Percentiles rank a stretch among this genome's conserved stretches.
These are phyloP conservation scores for Maudiozyma pseudohumilis DNA, from an alignment of 805 yeast species.

Conservation along the genomic window DNA sequence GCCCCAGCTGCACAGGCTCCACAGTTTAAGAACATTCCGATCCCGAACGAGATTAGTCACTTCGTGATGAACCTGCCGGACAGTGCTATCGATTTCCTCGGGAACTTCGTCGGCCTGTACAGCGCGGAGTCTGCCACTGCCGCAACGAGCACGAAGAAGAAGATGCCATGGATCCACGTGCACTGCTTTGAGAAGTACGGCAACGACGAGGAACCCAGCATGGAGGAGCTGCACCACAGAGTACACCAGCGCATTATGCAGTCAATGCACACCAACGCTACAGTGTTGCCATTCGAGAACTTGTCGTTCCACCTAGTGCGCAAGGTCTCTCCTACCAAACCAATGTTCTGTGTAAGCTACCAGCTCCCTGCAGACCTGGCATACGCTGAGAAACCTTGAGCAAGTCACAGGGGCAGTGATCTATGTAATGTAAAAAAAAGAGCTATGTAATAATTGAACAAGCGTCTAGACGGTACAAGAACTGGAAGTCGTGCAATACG, in stretches of 20 bases:
- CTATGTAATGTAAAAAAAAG: too few species aligned
- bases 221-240: constrained; percentile 57
- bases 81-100: constrained; percentile 73
- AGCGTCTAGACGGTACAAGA: not conserved
- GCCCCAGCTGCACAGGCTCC: constrained; percentile 32
- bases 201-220: constrained; percentile 63
- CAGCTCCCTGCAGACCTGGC: constrained; percentile 39
- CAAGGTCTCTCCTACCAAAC: constrained; percentile 92
- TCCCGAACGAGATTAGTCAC: constrained; percentile 37
- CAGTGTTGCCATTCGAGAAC: constrained; percentile 37
- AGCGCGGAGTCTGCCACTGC: constrained; percentile 31
- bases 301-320: constrained; percentile 75
- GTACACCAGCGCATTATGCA: constrained; percentile 45
- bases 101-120: constrained; percentile 69
- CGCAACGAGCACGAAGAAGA: too few species aligned
- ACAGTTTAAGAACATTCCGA: constrained; percentile 29
- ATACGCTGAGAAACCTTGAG: not conserved
- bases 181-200: constrained; percentile 88
- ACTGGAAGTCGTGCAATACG: too few species aligned
- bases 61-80: constrained; percentile 96
- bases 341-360: constrained; percentile 87
- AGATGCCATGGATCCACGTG: constrained; percentile 69
- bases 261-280: constrained; percentile 36
- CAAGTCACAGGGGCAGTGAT: not conserved
- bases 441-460: not conserved